Conservation (phyloP, 768 basidiomycete genomes). For the Tephrocybe sp. region DNA sequence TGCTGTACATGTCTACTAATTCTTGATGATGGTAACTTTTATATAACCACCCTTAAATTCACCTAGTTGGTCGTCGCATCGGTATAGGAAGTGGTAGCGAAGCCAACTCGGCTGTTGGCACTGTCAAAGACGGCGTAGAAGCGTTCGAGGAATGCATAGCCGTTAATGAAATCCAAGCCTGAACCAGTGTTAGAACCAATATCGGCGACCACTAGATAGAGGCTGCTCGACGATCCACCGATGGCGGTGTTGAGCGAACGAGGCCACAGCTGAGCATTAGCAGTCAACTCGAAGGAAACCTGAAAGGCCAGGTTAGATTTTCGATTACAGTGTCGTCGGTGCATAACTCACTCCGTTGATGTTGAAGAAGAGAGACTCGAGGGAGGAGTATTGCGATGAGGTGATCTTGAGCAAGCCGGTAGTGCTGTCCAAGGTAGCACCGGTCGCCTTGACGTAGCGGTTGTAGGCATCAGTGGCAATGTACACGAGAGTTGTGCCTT, state of each 20-base stretch:
- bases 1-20: too few relatives aligned
- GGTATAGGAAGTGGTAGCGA: conserved; percentile 53
- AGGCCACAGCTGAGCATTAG: conserved; percentile 37
- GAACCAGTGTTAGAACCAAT: conserved; percentile 34
- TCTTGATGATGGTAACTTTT: too few relatives aligned
- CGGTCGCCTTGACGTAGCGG: conserved; percentile 41
- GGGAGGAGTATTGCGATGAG: conserved; percentile 40
- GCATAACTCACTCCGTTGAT: conserved; percentile 39
- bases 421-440: conserved; percentile 32
- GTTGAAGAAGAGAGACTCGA: conserved; percentile 57
- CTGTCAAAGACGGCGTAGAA: conserved; percentile 69
- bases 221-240: conserved; percentile 24
- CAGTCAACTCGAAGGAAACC: conserved; percentile 33
- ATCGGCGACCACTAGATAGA: conserved; percentile 33
- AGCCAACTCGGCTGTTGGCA: conserved; percentile 48
- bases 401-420: conserved; percentile 54
- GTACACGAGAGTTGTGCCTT: conserved; percentile 51
- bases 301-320: conserved; percentile 7
- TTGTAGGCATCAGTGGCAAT: conserved; percentile 44
- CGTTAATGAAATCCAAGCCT: conserved; percentile 55
- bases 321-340: background rate
- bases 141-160: conserved; percentile 50
- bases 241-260: conserved; percentile 28
- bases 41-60: too few relatives aligned
- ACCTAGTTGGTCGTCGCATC: conserved; percentile 36